These are phyloP conservation scores for Pyrrhoderma lamaoense DNA, from an alignment of 1,284 basidiomycete genomes.

Conservation along the genomic window DNA sequence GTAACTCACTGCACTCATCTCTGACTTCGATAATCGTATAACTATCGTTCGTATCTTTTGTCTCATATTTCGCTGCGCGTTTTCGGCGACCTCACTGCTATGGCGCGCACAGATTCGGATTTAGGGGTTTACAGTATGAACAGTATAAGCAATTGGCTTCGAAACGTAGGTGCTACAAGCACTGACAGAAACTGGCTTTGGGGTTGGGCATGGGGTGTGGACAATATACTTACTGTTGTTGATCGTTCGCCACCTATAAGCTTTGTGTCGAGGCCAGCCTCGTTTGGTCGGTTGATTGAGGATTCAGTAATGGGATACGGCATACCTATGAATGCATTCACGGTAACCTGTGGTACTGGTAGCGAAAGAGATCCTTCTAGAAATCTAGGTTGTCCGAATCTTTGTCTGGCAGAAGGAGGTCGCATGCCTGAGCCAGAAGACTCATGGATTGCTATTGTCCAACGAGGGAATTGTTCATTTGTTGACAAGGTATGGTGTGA, in stretches of 20 bases:
- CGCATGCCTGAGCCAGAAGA: constrained; percentile 51
- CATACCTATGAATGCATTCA: constrained; percentile 69
- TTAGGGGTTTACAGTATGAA: not conserved
- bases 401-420: constrained; percentile 45
- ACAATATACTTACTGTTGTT: constrained; percentile 72
- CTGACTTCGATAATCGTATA: no score
- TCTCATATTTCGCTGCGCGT: no score
- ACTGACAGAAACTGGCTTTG: constrained; percentile 34
- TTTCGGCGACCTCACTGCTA: no score
- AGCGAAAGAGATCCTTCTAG: not conserved
- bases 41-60: no score
- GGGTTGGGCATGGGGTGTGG: constrained; percentile 56
- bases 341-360: constrained; percentile 37
- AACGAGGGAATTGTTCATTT: constrained; percentile 83
- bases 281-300: constrained; percentile 66
- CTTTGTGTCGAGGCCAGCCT: constrained; percentile 58
- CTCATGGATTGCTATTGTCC: constrained; percentile 79
- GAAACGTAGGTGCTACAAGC: constrained; percentile 22
- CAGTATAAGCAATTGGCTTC: constrained; percentile 23
- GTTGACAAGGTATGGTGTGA: constrained; percentile 60
- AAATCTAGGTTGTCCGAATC: constrained; percentile 58
- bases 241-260: constrained; percentile 59
- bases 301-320: constrained; percentile 63
- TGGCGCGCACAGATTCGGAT: no score
- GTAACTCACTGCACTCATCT: no score